These are phyloP conservation scores for Tetradesmus obliquus DNA, from an alignment of 139 green algal genomes.

Conservation along the genomic window DNA sequence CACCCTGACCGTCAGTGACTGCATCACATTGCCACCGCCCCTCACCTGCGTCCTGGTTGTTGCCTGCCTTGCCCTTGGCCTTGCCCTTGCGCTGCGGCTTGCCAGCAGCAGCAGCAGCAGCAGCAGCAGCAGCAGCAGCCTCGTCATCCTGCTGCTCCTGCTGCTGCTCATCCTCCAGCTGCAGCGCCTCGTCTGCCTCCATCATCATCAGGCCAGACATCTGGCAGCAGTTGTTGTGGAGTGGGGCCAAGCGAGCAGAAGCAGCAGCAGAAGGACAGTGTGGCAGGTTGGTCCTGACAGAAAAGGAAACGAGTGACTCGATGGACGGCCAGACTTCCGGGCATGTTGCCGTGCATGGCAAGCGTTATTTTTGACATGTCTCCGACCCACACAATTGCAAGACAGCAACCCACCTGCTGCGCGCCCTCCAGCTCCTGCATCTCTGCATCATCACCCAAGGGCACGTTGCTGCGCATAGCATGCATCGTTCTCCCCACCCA, in stretches of 20 bases:
- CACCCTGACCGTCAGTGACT: too few species aligned
- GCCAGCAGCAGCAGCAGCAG: not conserved
- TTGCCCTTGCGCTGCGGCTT: not conserved
- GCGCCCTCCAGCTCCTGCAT: constrained; percentile 20
- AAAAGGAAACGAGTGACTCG: too few species aligned
- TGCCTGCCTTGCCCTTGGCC: not conserved
- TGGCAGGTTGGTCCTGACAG: too few species aligned
- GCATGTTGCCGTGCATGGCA: too few species aligned
- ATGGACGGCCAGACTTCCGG: too few species aligned
- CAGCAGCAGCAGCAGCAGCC: not conserved
- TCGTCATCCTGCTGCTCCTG: not conserved
- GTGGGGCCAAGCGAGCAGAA: not conserved
- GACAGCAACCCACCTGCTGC: constrained; percentile 17
- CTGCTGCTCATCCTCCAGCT: not conserved
- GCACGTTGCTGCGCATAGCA: too few species aligned
- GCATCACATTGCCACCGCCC: too few species aligned
- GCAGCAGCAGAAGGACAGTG: not conserved
- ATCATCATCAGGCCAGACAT: not conserved
- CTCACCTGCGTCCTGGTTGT: not conserved
- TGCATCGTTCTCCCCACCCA: not conserved
- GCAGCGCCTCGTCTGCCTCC: not conserved
- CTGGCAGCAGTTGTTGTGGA: not conserved
- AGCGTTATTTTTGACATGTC: too few species aligned
- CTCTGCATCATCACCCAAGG: not conserved
- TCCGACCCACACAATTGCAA: not conserved